These are phyloP conservation scores for Eucalyptus marginata DNA, from an alignment of 345 rosid species.

Conservation along the genomic window DNA sequence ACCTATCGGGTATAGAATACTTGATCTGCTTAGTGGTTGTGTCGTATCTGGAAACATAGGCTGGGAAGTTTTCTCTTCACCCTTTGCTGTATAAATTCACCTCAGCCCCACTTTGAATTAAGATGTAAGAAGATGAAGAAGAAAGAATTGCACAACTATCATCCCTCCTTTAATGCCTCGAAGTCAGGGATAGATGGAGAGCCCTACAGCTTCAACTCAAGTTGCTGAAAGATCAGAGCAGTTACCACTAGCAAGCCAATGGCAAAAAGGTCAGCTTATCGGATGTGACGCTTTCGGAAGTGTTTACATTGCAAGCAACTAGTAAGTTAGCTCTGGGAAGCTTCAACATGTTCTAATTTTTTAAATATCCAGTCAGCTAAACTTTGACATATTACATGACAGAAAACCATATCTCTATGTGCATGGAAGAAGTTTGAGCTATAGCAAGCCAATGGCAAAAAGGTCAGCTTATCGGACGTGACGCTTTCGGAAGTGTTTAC, in stretches of 20 bases:
- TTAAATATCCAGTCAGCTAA: background rate
- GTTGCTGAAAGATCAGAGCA: background rate
- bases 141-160: background rate
- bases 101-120: background rate
- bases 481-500: slow-evolving; percentile 61
- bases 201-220: background rate
- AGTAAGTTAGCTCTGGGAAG: slow-evolving; percentile 4
- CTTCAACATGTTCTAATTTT: background rate
- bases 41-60: background rate
- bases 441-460: slow-evolving; percentile 29
- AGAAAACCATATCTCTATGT: slow-evolving; percentile 1
- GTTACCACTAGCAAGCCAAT: background rate
- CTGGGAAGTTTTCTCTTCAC: too few relatives aligned
- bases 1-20: background rate
- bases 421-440: background rate
- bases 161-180: background rate
- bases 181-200: background rate
- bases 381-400: background rate
- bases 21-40: background rate
- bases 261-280: slow-evolving; percentile 58
- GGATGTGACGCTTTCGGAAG: slow-evolving; percentile 71
- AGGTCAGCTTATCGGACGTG: slow-evolving; percentile 56
- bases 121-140: background rate
- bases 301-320: slow-evolving; percentile 65
- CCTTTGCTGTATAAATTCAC: background rate